Evolutionary conservation across 2,329 filamentous ascomycete genomes (phyloP).

Genomic region (Cytospora chrysosperma): DNA sequence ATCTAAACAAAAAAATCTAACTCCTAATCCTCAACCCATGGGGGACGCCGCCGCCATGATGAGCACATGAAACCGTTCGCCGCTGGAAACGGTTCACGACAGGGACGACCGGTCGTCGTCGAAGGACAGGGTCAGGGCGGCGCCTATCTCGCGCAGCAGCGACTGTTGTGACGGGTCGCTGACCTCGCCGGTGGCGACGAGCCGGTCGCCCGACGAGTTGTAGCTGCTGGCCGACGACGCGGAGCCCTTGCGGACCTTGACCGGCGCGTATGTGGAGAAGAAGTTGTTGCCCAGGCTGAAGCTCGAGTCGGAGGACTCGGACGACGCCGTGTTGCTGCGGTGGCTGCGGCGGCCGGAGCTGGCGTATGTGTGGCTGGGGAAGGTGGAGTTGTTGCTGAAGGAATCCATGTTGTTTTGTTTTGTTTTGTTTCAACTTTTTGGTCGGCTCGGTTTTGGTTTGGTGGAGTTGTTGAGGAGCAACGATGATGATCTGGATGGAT

Average conservation of each 20-base stretch:
- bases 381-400: constrained; percentile 2
- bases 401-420: constrained; percentile 12
- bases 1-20: too few species aligned
- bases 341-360: not conserved
- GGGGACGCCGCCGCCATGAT: too few species aligned
- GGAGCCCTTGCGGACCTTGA: not conserved
- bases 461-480: not conserved
- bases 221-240: not conserved
- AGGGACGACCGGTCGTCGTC: not conserved
- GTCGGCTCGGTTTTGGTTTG: not conserved
- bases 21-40: too few species aligned
- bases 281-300: constrained; percentile 10
- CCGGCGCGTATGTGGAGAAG: not conserved
- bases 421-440: not conserved
- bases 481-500: not conserved
- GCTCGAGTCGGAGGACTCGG: constrained; percentile 10
- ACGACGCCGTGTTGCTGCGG: constrained; percentile 10
- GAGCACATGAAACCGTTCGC: too few species aligned
- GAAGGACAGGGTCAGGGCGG: constrained; percentile 4
- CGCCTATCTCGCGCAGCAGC: constrained; percentile 8
- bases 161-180: constrained; percentile 7
- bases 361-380: too few species aligned
- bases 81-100: not conserved
- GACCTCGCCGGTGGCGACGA: not conserved
- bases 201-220: too few species aligned